Evolutionary conservation across 441 rosid genomes (phyloP).

Genomic region (Populus hybrid): DNA sequence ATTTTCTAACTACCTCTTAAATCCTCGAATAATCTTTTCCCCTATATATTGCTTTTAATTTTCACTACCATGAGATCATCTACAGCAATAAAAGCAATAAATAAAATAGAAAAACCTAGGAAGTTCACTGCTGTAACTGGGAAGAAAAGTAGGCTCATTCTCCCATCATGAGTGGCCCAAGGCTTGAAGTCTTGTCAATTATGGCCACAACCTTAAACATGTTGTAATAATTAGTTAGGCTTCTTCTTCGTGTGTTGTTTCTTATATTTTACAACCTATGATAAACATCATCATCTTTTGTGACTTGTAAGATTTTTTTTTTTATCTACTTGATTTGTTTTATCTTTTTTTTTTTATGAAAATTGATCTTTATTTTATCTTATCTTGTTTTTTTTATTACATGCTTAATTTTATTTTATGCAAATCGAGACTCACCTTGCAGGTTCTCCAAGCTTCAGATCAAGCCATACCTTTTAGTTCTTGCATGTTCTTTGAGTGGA

Average conservation of each 20-base stretch:
- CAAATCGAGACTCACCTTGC: background rate
- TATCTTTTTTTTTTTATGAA: too few species aligned
- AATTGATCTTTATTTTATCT: too few species aligned
- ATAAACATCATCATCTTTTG: too few species aligned
- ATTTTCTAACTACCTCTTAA: slow-evolving; percentile 11
- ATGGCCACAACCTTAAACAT: background rate
- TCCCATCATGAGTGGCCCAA: background rate
- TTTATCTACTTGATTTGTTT: too few species aligned
- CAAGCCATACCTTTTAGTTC: too few species aligned
- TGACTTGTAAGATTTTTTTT: too few species aligned
- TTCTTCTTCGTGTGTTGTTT: background rate
- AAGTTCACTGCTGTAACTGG: background rate
- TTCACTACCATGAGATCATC: slow-evolving; percentile 6
- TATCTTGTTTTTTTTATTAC: too few species aligned
- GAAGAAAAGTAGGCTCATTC: background rate
- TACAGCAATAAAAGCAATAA: background rate
- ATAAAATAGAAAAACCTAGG: background rate
- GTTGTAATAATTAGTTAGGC: background rate
- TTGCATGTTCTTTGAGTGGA: too few species aligned
- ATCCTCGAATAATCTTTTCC: background rate
- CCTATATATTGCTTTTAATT: background rate
- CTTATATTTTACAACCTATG: too few species aligned
- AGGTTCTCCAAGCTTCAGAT: background rate
- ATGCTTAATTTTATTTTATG: too few species aligned
- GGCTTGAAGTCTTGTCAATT: background rate